Conservation (phyloP, 164 flowering plant genomes). For the Saururus chinensis region DNA sequence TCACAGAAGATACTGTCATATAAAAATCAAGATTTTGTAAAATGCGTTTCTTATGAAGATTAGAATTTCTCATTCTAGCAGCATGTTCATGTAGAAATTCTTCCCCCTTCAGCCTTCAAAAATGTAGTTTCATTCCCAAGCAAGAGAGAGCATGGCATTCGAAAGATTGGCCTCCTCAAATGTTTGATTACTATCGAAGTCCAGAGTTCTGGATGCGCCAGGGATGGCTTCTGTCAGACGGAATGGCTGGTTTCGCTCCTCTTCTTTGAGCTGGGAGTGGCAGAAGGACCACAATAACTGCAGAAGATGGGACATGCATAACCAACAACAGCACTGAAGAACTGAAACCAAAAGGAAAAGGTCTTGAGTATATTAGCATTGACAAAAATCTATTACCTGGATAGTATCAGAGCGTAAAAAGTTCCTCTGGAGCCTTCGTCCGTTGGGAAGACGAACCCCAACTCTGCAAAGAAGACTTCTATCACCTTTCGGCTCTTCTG, state of each 20-base stretch:
- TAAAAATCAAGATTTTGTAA: neutral
- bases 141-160: constrained; percentile 77
- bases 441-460: constrained; percentile 90
- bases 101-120: no score
- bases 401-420: constrained; percentile 75
- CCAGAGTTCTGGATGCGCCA: constrained; percentile 65
- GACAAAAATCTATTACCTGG: constrained; percentile 36
- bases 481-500: constrained; percentile 87
- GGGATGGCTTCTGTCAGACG: constrained; percentile 77
- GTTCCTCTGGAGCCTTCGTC: constrained; percentile 78
- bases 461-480: constrained; percentile 74
- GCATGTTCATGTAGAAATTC: no score
- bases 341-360: neutral
- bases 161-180: constrained; percentile 78
- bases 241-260: constrained; percentile 33
- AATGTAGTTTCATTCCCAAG: constrained; percentile 51
- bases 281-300: constrained; percentile 99
- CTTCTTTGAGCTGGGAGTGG: constrained; percentile 49
- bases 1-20: no score
- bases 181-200: constrained; percentile 42
- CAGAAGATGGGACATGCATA: constrained; percentile 3
- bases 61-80: neutral
- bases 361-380: neutral
- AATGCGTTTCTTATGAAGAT: neutral
- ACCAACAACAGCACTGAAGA: neutral